Percentiles rank a stretch among this genome's conserved stretches.
Conservation (phyloP, 805 yeast species). For the Priceomyces fermenticarens region DNA sequence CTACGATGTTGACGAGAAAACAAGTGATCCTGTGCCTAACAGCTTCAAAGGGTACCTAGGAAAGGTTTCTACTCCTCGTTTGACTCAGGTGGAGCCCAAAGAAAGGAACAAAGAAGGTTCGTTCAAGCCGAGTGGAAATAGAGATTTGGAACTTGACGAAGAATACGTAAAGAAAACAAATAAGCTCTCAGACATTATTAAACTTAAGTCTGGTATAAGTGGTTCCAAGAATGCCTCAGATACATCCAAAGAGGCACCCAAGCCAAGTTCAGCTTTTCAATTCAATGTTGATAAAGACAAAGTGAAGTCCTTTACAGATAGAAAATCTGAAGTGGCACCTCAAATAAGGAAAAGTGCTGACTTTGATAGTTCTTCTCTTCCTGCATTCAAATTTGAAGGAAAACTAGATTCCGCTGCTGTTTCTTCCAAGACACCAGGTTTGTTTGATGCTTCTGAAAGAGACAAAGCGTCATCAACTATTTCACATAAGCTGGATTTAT, state of each 20-base stretch:
- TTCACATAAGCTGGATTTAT: no score
- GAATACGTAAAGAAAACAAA: constrained; percentile 24
- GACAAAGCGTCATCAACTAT: background rate
- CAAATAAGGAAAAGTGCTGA: background rate
- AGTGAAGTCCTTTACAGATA: constrained; percentile 20
- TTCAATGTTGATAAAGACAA: constrained; percentile 30
- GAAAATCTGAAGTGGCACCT: constrained; percentile 12
- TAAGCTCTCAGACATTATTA: constrained; percentile 25
- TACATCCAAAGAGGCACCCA: constrained; percentile 5
- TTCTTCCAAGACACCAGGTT: constrained; percentile 5
- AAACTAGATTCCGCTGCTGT: background rate
- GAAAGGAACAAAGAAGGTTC: background rate
- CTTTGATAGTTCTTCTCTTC: background rate
- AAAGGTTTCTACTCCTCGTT: constrained; percentile 23
- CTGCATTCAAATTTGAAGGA: background rate
- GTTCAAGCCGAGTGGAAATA: constrained; percentile 1
- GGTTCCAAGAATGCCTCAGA: background rate
- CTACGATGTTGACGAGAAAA: constrained; percentile 26
- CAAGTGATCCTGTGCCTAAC: constrained; percentile 9
- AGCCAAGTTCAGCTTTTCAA: constrained; percentile 38
- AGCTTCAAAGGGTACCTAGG: constrained; percentile 36
- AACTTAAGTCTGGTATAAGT: constrained; percentile 21
- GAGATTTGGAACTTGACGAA: constrained; percentile 19
- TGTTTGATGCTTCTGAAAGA: constrained; percentile 10
- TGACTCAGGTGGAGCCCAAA: background rate